Base-by-base conservation (phyloP, 208 protist genomes). In the Strigomonas culicis region DNA sequence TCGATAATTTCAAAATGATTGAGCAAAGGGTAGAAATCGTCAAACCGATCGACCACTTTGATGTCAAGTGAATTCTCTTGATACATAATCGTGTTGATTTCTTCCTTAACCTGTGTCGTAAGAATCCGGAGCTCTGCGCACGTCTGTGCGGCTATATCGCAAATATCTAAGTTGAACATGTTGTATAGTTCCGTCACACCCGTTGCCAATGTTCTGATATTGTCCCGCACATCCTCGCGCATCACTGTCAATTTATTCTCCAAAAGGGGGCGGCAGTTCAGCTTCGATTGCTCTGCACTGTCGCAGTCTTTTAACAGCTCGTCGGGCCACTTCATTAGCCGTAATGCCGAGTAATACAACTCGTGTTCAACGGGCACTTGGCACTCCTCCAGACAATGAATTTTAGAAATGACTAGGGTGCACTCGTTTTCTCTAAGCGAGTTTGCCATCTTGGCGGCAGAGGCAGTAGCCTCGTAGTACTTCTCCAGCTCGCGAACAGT, bases 111-210 rank as follows among this genome's bases (percentile, higher is more conserved):
- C 19, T 79, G 49, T 30, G 81, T 68, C 6, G 91, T 82, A 39
- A 96, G 67, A 61, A 84, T 77, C 27, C 84, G 74, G 39, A 93
- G 75, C 57, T 92, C 86, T 7, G 72, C 34, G 60, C 90, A 96
- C 4, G 87, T 96, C 72, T 93, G 86, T 7, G 84, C 85, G 24
- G 86, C 87, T 61, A 96, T 90, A 60, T 96, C 85, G 66, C 81
- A 86, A 47, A 90, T 90, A 19, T 96, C 86, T 27, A 93, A 41
- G 59, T 80, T 90, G 59, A 93, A 91, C 68, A 95, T 82, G 43
- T 90, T 73, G 63, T 92, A 84, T 60, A 96, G 70, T 62, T 93
- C 86, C 15, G 74, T 83, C 8, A 96, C 72, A 36, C 90, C 85
- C 22, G 78, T 90, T n/a, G 74, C 66, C 22, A 95, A 68, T 15